Evolutionary conservation across 768 basidiomycete genomes (phyloP).

Genomic region (Cystofilobasidium bisporidii): DNA sequence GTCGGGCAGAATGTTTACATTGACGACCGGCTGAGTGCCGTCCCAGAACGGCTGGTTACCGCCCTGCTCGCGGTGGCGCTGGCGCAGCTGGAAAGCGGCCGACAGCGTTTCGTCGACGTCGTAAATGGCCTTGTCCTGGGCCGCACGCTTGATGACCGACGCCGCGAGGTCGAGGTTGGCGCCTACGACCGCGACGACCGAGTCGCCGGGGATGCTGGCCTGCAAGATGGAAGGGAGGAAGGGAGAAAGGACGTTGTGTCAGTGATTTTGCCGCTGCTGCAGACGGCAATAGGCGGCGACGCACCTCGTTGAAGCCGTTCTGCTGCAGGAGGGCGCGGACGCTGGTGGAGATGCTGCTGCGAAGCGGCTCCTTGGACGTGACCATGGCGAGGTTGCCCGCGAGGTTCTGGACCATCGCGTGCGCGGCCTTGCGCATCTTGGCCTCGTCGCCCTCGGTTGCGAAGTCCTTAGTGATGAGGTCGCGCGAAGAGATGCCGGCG

Average conservation of each 20-base stretch:
- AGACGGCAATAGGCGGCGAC: constrained; percentile 21
- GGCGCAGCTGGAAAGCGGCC: constrained; percentile 67
- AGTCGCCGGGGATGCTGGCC: constrained; percentile 71
- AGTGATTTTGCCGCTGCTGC: no score
- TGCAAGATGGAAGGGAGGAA: constrained; percentile 30
- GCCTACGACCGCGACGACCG: constrained; percentile 62
- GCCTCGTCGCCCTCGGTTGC: constrained; percentile 84
- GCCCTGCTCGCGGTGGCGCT: constrained; percentile 65
- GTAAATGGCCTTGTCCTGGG: constrained; percentile 85
- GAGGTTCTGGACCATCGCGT: constrained; percentile 92
- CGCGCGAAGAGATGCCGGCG: constrained; percentile 91
- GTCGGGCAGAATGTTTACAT: constrained; percentile 66
- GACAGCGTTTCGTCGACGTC: constrained; percentile 88
- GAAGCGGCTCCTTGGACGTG: constrained; percentile 93
- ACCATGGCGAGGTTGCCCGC: constrained; percentile 93
- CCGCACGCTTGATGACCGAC: constrained; percentile 87
- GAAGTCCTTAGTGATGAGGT: constrained; percentile 91
- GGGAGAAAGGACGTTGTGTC: no score
- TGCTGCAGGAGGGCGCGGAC: constrained; percentile 72
- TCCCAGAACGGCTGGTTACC: constrained; percentile 82
- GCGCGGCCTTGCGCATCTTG: constrained; percentile 80
- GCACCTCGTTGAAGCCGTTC: constrained; percentile 79
- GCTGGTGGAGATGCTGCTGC: constrained; percentile 80
- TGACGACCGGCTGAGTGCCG: constrained; percentile 48
- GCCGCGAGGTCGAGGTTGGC: constrained; percentile 93